Conservation (phyloP, 768 basidiomycete genomes). For the Hirschioporus abietinus region DNA sequence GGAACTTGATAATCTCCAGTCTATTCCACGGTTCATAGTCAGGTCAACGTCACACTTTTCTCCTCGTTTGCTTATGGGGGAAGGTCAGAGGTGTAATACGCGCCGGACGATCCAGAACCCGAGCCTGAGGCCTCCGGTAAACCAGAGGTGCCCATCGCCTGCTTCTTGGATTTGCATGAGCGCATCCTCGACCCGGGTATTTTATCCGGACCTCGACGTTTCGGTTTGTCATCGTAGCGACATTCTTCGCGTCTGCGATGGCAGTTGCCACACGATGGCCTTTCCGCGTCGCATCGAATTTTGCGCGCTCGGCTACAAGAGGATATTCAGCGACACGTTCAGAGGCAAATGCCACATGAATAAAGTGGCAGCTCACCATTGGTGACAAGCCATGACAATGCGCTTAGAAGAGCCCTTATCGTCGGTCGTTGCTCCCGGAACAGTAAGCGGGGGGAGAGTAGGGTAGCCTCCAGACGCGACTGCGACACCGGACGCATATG, state of each 20-base stretch:
- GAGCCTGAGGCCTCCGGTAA: background rate
- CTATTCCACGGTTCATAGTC: background rate
- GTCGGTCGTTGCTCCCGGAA: background rate
- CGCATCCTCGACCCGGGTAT: conserved; percentile 43
- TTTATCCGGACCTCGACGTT: conserved; percentile 77
- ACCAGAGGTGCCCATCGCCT: background rate
- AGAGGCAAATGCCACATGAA: conserved; percentile 11
- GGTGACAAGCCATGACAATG: conserved; percentile 76
- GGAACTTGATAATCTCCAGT: background rate
- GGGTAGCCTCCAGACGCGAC: background rate
- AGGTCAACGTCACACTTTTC: background rate
- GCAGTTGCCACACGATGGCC: conserved; percentile 73
- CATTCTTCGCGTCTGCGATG: conserved; percentile 51
- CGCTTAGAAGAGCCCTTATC: conserved; percentile 23
- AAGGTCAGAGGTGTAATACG: background rate
- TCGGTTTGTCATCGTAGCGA: conserved; percentile 66
- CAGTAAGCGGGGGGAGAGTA: background rate
- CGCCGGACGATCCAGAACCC: background rate
- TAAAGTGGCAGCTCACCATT: conserved; percentile 47
- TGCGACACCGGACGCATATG: background rate
- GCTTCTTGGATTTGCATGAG: background rate
- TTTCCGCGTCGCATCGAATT: conserved; percentile 78
- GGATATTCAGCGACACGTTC: conserved; percentile 5
- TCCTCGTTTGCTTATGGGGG: background rate
- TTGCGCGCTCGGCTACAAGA: conserved; percentile 64